Evolutionary conservation across 2,329 filamentous ascomycete species (phyloP), one percentile per base, ranked within the genome.

Genomic region (Mollisiaceae sp.): DNA sequence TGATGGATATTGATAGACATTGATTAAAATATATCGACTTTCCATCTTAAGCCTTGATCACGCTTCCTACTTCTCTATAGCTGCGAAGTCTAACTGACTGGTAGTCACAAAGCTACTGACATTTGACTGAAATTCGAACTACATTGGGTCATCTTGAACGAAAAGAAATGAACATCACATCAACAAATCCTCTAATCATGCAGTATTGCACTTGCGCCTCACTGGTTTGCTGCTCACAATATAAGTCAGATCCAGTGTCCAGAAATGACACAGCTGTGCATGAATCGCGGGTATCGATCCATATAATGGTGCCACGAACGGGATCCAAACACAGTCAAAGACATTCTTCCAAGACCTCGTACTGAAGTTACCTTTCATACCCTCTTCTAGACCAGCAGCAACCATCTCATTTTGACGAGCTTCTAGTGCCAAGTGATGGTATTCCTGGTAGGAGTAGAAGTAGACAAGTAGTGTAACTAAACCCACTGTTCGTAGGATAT

Each of bases 401-500:
- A 79, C 81, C 89, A 92, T 91, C 70, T 91, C 89, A 66, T 82
- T 83, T 75, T 89, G 83, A n/a, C 89, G 86, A 6, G 82, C 78
- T 12, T 82, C 79, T 54, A 90, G 83, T 70, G 86, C 87, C n/a
- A 88, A 79, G 52, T 80, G 80, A 78, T 92, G 89, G 77, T 87
- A 91, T 66, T 81, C 80, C 72, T 91, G 89, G 77, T 91, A 91
- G 55, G 91, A 76, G 75, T 85, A 84, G 50, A 92, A 82, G 73
- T 88, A 89, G 43, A 85, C 75, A 2, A 84, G 85, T 73, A 91
- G 85, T 56, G 86, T 82, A 74, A 89, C 79, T 76, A 91, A 89
- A 9, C 58, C 56, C 24, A 88, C 86, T 36, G 82, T 72, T 15
- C 89, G 85, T 24, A 91, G 79, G 41, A 85, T 75, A 50, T 84